phyloP scores from a whole-genome alignment of 2,329 filamentous ascomycete genomes.

The Pseudocercospora cruenta region DNA sequence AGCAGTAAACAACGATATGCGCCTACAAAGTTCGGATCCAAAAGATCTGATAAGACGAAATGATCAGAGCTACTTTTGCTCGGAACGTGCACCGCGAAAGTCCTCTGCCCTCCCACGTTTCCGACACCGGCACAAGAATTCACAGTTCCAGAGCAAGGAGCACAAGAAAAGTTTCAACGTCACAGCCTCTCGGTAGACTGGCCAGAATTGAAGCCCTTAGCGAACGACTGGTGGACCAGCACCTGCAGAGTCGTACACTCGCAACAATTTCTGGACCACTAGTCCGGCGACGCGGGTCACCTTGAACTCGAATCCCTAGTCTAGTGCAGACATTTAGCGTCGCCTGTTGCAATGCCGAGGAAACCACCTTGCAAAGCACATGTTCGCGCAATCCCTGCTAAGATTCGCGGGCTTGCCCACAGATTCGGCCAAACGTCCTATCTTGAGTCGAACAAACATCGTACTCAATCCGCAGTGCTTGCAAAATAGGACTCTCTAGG shows the following conservation, averaged over 20 bases:
- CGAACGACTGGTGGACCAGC: background rate
- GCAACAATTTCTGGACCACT: background rate
- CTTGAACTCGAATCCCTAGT: background rate
- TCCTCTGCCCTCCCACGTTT: background rate
- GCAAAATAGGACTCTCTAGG: no score
- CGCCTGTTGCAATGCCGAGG: background rate
- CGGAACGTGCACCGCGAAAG: background rate
- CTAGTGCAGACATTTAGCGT: no score
- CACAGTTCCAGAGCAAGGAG: background rate
- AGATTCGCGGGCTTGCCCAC: background rate
- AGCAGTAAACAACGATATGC: background rate
- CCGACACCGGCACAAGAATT: conserved; percentile 12
- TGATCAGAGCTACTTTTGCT: background rate
- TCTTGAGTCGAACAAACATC: background rate
- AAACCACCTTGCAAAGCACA: background rate
- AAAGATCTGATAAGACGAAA: conserved; percentile 17
- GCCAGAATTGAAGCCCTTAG: background rate
- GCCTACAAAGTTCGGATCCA: background rate
- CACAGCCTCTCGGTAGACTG: background rate
- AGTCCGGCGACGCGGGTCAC: background rate
- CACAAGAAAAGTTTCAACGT: background rate
- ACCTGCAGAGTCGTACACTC: background rate
- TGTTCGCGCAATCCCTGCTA: background rate
- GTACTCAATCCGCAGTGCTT: no score
- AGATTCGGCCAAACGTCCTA: background rate